These are phyloP conservation scores for Sporobolomyces pararoseus DNA, from an alignment of 768 basidiomycete species.

Conservation along the genomic window DNA sequence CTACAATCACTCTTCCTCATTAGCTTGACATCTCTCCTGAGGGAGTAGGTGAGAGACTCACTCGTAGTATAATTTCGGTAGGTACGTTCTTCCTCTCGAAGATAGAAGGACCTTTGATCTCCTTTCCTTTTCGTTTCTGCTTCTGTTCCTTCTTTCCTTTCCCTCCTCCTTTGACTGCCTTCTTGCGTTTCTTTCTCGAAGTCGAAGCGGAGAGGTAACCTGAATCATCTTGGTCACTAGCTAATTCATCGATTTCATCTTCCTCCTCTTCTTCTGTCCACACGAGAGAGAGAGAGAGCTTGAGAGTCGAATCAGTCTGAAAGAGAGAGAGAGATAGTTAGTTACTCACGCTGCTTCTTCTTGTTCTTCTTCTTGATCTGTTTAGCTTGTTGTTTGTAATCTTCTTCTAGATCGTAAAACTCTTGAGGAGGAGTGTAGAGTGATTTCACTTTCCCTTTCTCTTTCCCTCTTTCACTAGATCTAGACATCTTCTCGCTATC, in stretches of 20 bases:
- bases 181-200: neutral
- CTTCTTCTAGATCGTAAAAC: neutral
- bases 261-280: neutral
- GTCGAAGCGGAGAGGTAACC: neutral
- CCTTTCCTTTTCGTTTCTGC: too few relatives aligned
- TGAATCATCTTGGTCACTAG: slow-evolving; percentile 10
- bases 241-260: neutral
- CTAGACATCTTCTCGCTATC: neutral
- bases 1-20: neutral
- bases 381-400: neutral
- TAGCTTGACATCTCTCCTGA: neutral
- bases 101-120: neutral
- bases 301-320: too few relatives aligned
- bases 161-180: neutral
- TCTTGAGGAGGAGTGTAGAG: neutral
- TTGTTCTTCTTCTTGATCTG: neutral
- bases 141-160: neutral
- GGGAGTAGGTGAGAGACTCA: neutral
- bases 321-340: too few relatives aligned
- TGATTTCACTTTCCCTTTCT: neutral
- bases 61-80: neutral
- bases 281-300: too few relatives aligned
- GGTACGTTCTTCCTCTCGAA: neutral
- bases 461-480: neutral
- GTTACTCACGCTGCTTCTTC: neutral